phyloP scores from a whole-genome alignment of 306 rosid species.

The Mimosa pudica region DNA sequence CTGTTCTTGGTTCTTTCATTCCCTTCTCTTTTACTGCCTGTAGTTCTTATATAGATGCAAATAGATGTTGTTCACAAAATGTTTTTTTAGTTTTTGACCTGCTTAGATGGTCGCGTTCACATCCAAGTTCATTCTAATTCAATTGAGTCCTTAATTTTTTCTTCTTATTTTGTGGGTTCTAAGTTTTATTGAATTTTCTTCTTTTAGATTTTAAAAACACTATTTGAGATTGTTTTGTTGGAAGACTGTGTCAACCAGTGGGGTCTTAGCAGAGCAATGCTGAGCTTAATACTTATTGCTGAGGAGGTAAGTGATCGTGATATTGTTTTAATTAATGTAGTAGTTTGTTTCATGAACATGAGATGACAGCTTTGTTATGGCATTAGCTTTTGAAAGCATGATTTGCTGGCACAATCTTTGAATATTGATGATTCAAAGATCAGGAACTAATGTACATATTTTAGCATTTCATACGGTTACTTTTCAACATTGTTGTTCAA shows the following conservation, averaged over 20 bases:
- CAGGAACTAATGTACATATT: not conserved
- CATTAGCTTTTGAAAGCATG: conserved; percentile 1
- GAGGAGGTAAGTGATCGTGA: conserved; percentile 61
- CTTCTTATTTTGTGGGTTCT: not conserved
- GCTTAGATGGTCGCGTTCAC: not conserved
- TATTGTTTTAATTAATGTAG: not conserved
- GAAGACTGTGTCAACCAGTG: conserved; percentile 88
- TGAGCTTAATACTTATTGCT: conserved; percentile 79
- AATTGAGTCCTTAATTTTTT: not conserved
- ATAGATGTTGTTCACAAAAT: not conserved
- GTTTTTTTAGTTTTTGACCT: not conserved
- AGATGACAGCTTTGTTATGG: not conserved
- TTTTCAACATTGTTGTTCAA: conserved; percentile 1
- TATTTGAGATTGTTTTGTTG: conserved; percentile 82
- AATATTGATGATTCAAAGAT: not conserved
- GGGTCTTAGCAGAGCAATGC: conserved; percentile 87
- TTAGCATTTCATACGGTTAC: not conserved
- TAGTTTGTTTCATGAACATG: conserved; percentile 16
- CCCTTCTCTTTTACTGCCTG: not conserved
- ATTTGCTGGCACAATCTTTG: not conserved
- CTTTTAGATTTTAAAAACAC: conserved; percentile 70
- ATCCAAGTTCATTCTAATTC: conserved; percentile 12
- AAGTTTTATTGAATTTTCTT: conserved; percentile 5
- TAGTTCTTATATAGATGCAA: not conserved
- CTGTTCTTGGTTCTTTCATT: not conserved